Conservation (phyloP, 495 filamentous ascomycete species). For the Ramalina intermedia region DNA sequence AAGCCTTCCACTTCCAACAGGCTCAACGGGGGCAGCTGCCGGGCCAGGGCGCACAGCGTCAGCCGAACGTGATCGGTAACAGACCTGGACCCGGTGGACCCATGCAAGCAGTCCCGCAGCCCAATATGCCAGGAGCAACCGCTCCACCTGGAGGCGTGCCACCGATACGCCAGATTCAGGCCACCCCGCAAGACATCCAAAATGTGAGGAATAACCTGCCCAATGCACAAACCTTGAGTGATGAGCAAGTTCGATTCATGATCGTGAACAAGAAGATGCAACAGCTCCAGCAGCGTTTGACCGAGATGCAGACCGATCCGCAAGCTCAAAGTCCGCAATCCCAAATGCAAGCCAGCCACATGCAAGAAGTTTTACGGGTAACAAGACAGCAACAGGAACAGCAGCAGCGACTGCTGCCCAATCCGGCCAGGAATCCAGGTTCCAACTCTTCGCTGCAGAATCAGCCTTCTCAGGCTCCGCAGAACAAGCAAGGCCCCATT, state of each 20-base stretch:
- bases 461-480: slow-evolving; percentile 2
- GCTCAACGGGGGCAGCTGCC: slow-evolving; percentile 7
- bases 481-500: not conserved
- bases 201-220: slow-evolving; percentile 23
- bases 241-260: slow-evolving; percentile 39
- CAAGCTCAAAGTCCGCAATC: slow-evolving; percentile 1
- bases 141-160: slow-evolving; percentile 13
- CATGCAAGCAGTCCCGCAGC: slow-evolving; percentile 9
- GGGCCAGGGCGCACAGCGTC: not conserved
- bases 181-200: slow-evolving; percentile 31
- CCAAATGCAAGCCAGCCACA: slow-evolving; percentile 1
- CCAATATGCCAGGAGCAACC: slow-evolving; percentile 12
- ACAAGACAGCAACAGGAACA: not conserved
- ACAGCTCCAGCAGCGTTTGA: slow-evolving; percentile 10
- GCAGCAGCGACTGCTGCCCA: not conserved
- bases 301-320: not conserved
- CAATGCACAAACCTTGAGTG: slow-evolving; percentile 20
- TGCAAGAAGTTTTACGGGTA: not conserved
- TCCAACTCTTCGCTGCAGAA: not conserved
- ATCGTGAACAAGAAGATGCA: slow-evolving; percentile 25
- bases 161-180: slow-evolving; percentile 21
- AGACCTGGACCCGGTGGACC: slow-evolving; percentile 2
- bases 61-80: too few relatives aligned
- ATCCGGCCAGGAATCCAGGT: not conserved
- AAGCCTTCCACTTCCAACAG: slow-evolving; percentile 39